Base-by-base conservation (phyloP, 352 stramenopile species). In the Thraustochytrium sp. region DNA sequence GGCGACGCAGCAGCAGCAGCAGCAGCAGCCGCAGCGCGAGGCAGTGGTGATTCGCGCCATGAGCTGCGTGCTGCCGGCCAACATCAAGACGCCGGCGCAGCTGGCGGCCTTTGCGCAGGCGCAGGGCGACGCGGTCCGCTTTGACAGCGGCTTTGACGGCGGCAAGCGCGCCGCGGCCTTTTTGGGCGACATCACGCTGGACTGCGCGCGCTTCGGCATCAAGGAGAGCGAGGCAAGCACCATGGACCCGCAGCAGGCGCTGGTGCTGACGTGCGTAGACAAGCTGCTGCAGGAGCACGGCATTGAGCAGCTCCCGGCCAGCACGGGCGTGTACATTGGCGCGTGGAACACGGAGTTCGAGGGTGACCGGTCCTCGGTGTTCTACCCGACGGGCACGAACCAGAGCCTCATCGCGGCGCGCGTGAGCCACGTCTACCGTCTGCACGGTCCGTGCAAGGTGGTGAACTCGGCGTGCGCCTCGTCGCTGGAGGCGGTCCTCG, bases 161-260 rank as follows among this genome's bases (percentile, higher is more conserved):
- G 65, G 65, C 40, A 77, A 77, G 65, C 65, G 49, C 42, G 42
- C 65, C 31, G 86, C 54, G 37, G 73, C 51, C 42, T 87, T 86
- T 59, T 51, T 87, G 49, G 46, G 75, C 21, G 86, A 86, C 26
- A 51, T 62, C 16, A 74, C 44, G 3, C 85, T 89, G 44, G 86
- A 89, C 74, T 59, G 68, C 51, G 61, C 49, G 2, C 87, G 87
- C 49, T 89, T 89, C 53, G 65, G 72, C 26, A 51, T 89, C 37
- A 76, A 63, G 13, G 37, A 56, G 29, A 49, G 54, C 16, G 83
- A 89, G 62, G 85, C 74, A 2, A 21, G 38, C 38, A 54, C 61
- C 36, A 88, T 90, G 85, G 87, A 90, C 72, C 87, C 87, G 29
- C 87, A 90, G 63, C 87, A 90, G 82, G 37, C 85, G 37, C 51